Conservation (phyloP, 306 rosid species). For the Adenanthera pavonina region DNA sequence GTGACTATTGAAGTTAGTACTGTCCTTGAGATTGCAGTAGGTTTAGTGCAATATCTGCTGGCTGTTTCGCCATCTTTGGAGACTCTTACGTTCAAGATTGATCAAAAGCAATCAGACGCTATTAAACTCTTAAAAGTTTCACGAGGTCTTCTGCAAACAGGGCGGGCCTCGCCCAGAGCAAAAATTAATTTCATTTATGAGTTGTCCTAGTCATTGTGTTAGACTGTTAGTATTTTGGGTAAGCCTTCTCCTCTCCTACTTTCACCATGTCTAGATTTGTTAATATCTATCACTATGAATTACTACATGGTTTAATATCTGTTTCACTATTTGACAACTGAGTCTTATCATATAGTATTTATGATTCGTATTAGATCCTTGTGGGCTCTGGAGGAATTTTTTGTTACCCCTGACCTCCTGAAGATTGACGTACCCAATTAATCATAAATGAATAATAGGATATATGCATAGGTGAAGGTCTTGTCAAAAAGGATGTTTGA, state of each 20-base stretch:
- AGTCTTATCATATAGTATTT: too few species aligned
- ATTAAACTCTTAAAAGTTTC: not conserved
- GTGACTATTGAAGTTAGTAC: not conserved
- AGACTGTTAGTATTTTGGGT: not conserved
- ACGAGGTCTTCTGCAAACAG: slow-evolving; percentile 7
- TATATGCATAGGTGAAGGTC: too few species aligned
- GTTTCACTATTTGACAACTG: too few species aligned
- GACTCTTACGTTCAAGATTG: slow-evolving; percentile 15
- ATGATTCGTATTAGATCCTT: not conserved
- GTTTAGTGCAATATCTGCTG: slow-evolving; percentile 12
- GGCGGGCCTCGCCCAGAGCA: slow-evolving; percentile 31
- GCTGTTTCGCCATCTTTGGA: slow-evolving; percentile 23
- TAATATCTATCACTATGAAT: not conserved
- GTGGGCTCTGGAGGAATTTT: not conserved
- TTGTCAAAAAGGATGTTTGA: too few species aligned
- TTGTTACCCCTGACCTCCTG: too few species aligned
- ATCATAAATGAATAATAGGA: too few species aligned
- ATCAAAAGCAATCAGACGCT: not conserved
- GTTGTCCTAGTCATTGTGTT: too few species aligned
- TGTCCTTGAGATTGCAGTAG: not conserved
- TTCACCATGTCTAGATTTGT: not conserved
- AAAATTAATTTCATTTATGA: slow-evolving; percentile 16
- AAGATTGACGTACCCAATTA: too few species aligned
- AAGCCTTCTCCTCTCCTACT: not conserved
- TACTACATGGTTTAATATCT: too few species aligned